phyloP scores from a whole-genome alignment of 225 moss, liverwort and hornwort genomes.

The Pseudisothecium myosuroides region DNA sequence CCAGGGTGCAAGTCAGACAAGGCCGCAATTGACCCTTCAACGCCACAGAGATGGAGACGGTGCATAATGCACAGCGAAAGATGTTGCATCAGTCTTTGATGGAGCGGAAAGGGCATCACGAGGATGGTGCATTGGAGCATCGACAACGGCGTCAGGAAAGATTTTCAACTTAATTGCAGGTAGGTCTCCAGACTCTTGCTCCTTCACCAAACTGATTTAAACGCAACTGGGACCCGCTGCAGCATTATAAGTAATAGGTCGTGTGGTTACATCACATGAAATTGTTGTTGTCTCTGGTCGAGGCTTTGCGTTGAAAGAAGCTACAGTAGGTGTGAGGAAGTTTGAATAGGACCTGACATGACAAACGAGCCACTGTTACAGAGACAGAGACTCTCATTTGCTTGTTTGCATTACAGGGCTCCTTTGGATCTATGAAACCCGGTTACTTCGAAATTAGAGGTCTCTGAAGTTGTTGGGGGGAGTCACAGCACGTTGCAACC shows the following conservation, averaged over 20 bases:
- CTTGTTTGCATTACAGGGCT: neutral
- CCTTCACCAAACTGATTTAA: constrained; percentile 13
- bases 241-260: neutral
- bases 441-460: neutral
- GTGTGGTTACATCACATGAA: constrained; percentile 19
- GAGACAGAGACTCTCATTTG: neutral
- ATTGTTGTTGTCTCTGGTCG: neutral
- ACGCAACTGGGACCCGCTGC: constrained; percentile 21
- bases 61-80: constrained; percentile 17
- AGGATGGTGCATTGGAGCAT: constrained; percentile 12
- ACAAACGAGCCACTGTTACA: neutral
- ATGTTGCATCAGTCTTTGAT: constrained; percentile 13
- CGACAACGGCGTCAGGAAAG: constrained; percentile 31
- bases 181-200: constrained; percentile 3
- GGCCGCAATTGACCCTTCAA: constrained; percentile 21
- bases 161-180: constrained; percentile 8
- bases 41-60: constrained; percentile 31
- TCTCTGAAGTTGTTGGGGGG: neutral
- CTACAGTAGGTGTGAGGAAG: too few species aligned
- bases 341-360: neutral
- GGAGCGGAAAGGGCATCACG: constrained; percentile 31
- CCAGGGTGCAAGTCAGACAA: neutral
- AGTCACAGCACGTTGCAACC: neutral
- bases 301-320: too few species aligned
- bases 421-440: too few species aligned